phyloP scores from a whole-genome alignment of 2,329 filamentous ascomycete species.

The Fusarium sp. region DNA sequence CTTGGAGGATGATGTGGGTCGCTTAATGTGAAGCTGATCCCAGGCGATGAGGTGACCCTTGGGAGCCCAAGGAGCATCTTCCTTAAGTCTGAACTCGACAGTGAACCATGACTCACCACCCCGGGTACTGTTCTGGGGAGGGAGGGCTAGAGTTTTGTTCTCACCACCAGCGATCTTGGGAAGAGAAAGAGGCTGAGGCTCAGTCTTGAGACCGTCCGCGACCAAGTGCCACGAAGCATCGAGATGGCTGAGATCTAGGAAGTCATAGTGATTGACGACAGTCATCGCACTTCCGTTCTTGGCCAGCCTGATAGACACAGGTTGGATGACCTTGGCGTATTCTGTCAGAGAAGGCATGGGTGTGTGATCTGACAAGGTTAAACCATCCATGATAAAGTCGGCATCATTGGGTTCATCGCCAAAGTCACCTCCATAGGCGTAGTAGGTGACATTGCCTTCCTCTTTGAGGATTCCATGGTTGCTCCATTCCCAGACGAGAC shows the following conservation, averaged over 20 bases:
- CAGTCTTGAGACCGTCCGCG: conserved; percentile 6
- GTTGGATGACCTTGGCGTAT: conserved; percentile 30
- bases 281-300: neutral
- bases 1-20: rapidly evolving
- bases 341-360: conserved; percentile 21
- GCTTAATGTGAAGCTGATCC: conserved; percentile 16
- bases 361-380: conserved; percentile 42
- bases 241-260: conserved; percentile 11
- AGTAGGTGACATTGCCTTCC: neutral
- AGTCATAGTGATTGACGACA: conserved; percentile 17
- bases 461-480: conserved; percentile 56
- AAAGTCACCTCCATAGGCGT: conserved; percentile 70
- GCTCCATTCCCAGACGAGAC: conserved; percentile 73
- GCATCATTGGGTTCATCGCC: conserved; percentile 69
- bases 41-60: conserved; percentile 16
- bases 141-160: neutral
- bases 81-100: conserved; percentile 9
- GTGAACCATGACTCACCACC: conserved; percentile 3
- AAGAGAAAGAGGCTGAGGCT: neutral
- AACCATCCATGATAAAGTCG: conserved; percentile 69
- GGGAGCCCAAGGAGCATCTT: neutral
- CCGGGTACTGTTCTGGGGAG: rapidly evolving
- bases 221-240: conserved; percentile 18
- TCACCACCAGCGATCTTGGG: neutral
- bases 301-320: neutral